Percentiles rank a stretch among this genome's conserved stretches.
phyloP scores from a whole-genome alignment of 2,329 filamentous ascomycete species.

The Fusarium papillatum region DNA sequence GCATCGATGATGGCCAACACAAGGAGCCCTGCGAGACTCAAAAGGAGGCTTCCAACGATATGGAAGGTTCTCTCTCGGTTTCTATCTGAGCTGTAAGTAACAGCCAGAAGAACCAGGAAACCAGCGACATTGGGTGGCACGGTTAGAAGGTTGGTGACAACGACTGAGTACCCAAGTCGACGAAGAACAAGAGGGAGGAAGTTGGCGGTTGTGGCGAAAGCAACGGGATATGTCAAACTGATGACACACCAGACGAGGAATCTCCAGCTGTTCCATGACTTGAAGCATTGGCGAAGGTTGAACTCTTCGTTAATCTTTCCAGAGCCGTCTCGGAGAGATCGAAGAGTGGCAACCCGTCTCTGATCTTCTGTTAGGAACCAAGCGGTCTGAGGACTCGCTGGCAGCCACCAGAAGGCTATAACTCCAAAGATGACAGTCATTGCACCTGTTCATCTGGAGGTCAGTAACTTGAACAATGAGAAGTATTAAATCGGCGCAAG shows the following conservation, averaged over 20 bases:
- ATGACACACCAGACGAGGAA: constrained; percentile 60
- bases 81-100: constrained; percentile 59
- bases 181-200: constrained; percentile 63
- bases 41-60: constrained; percentile 50
- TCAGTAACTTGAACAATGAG: constrained; percentile 17
- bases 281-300: constrained; percentile 55
- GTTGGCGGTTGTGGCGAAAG: constrained; percentile 52
- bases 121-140: constrained; percentile 63
- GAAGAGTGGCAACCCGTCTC: constrained; percentile 53
- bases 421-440: constrained; percentile 41
- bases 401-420: constrained; percentile 39
- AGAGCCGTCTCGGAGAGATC: constrained; percentile 59
- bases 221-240: constrained; percentile 61
- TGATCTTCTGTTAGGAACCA: constrained; percentile 56
- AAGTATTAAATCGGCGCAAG: neutral
- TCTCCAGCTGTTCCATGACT: constrained; percentile 52
- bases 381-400: constrained; percentile 56
- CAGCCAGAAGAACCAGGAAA: constrained; percentile 58
- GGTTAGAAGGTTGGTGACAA: constrained; percentile 63
- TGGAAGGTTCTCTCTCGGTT: constrained; percentile 61
- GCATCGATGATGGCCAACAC: constrained; percentile 59
- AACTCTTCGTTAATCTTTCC: constrained; percentile 52
- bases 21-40: constrained; percentile 59
- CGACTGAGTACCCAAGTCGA: constrained; percentile 56
- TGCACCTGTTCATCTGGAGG: constrained; percentile 57